These are phyloP conservation scores for Trametes villosa DNA, from an alignment of 768 basidiomycete genomes.

Conservation along the genomic window DNA sequence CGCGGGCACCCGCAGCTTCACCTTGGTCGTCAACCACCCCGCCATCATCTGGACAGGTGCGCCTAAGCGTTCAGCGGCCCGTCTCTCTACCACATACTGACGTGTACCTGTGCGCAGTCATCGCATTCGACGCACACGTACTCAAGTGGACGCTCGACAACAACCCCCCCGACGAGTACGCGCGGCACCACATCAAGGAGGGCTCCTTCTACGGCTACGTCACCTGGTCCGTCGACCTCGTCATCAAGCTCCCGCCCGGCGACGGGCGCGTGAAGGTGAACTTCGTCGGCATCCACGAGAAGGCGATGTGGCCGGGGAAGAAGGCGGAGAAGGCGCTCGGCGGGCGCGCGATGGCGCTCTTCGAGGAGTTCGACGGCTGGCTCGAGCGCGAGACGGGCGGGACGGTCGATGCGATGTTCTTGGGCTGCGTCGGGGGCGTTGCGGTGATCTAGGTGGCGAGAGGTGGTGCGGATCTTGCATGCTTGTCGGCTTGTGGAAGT, in stretches of 20 bases:
- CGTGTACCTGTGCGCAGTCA: slow-evolving; percentile 46
- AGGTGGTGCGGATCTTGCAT: too few relatives aligned
- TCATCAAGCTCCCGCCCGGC: slow-evolving; percentile 54
- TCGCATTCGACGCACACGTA: slow-evolving; percentile 92
- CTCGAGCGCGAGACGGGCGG: slow-evolving; percentile 64
- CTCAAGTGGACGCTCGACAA: slow-evolving; percentile 82
- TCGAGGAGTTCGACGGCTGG: slow-evolving; percentile 78
- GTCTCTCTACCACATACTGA: neutral
- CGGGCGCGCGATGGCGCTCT: slow-evolving; percentile 68
- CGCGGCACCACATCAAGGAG: slow-evolving; percentile 90
- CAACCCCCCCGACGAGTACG: slow-evolving; percentile 73
- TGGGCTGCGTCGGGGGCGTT: slow-evolving; percentile 75
- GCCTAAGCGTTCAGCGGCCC: slow-evolving; percentile 19
- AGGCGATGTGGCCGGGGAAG: slow-evolving; percentile 82
- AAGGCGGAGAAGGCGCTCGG: slow-evolving; percentile 48
- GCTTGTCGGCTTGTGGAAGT: too few relatives aligned
- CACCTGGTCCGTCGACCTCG: slow-evolving; percentile 73
- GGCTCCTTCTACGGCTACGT: slow-evolving; percentile 84
- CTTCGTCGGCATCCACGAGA: slow-evolving; percentile 83
- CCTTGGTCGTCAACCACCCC: slow-evolving; percentile 73
- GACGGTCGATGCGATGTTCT: slow-evolving; percentile 66
- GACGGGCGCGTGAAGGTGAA: slow-evolving; percentile 56
- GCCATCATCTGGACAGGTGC: slow-evolving; percentile 86
- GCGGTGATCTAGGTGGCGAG: slow-evolving; percentile 44
- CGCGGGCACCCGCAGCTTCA: slow-evolving; percentile 71